A percentile compares a stretch with the other conserved stretches of the same genome.
phyloP scores from a whole-genome alignment of 108 stramenopile genomes.

The Hondaea fermentalgiana region DNA sequence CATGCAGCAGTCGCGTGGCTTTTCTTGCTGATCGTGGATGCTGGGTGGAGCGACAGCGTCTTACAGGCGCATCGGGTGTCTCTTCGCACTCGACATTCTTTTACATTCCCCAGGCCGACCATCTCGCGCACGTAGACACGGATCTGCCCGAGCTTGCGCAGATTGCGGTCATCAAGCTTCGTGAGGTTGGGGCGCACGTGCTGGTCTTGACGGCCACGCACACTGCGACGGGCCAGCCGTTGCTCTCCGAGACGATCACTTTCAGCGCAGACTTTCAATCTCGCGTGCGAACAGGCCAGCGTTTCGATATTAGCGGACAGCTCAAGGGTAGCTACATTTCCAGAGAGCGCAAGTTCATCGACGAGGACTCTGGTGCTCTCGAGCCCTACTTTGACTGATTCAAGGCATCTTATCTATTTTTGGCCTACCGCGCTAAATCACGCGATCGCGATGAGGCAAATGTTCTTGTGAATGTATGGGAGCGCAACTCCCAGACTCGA shows the following conservation, averaged over 20 bases:
- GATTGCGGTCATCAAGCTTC: neutral
- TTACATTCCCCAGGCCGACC: neutral
- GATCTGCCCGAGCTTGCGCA: neutral
- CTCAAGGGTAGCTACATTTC: neutral
- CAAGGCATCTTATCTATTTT: neutral
- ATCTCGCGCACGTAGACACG: neutral
- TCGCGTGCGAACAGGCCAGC: neutral
- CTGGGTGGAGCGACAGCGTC: neutral
- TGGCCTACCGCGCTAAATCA: no score
- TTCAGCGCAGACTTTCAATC: neutral
- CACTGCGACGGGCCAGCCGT: neutral
- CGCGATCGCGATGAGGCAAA: no score
- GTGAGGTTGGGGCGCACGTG: neutral
- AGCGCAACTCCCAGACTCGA: no score
- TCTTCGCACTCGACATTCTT: neutral
- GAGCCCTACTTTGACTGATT: neutral
- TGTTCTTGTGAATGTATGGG: no score
- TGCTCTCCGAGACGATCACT: neutral
- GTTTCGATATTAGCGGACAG: neutral
- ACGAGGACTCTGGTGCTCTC: constrained; percentile 7
- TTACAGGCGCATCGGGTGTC: neutral
- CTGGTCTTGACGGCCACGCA: constrained; percentile 6
- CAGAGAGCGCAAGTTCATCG: neutral
- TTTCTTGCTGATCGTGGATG: neutral
- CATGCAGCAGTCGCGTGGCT: neutral